A percentile compares a stretch with the other conserved stretches of the same genome.
Conservation (phyloP, 257 asterid species). For the Thymus quinquecostatus region DNA sequence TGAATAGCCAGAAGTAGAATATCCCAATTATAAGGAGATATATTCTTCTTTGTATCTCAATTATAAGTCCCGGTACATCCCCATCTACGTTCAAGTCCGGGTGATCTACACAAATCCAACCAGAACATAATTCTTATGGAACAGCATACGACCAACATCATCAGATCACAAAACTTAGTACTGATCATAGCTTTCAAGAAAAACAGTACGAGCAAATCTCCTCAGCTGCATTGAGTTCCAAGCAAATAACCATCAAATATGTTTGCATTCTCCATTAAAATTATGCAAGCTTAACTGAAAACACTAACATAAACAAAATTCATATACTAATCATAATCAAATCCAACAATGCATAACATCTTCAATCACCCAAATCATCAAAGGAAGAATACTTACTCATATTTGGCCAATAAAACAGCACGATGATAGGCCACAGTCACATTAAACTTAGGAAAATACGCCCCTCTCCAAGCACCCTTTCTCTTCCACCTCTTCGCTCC, state of each 20-base stretch:
- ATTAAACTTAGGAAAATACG: conserved; percentile 80
- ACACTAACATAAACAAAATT: conserved; percentile 6
- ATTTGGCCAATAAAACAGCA: conserved; percentile 84
- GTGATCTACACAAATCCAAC: conserved; percentile 6
- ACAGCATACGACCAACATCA: not conserved
- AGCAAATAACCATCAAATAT: not conserved
- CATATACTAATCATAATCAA: conserved; percentile 18
- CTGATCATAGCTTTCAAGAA: not conserved
- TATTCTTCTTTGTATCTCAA: not conserved
- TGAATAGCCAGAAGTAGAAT: not conserved
- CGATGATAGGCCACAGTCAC: conserved; percentile 96
- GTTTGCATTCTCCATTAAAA: not conserved
- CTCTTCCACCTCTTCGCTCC: conserved; percentile 97
- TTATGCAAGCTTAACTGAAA: not conserved
- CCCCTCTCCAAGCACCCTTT: conserved; percentile 97
- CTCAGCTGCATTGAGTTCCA: conserved; percentile 19
- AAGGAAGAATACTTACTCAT: conserved; percentile 57
- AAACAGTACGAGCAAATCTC: conserved; percentile 11
- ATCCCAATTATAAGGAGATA: not conserved
- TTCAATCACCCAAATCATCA: not conserved
- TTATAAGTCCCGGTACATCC: not conserved
- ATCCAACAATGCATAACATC: conserved; percentile 27
- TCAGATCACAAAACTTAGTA: not conserved
- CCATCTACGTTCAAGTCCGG: not conserved
- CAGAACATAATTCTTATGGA: not conserved